A percentile compares a stretch with the other conserved stretches of the same genome.
Evolutionary conservation across 176 grass and related monocot species (phyloP).

Genomic region (Eleusine coracana): DNA sequence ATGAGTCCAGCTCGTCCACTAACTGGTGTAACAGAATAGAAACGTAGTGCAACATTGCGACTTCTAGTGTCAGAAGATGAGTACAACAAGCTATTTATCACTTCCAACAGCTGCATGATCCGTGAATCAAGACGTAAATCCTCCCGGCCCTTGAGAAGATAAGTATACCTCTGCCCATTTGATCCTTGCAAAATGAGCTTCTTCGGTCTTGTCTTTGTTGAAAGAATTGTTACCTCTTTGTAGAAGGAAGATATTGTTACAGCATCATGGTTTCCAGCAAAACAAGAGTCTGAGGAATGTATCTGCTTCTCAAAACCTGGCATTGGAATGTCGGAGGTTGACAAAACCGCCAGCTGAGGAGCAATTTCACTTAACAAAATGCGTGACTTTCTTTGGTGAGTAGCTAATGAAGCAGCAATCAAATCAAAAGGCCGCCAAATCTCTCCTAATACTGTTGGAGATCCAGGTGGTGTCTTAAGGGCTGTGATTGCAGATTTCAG

Average conservation of each 20-base stretch:
- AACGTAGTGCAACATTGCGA: constrained; percentile 68
- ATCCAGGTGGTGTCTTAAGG: constrained; percentile 79
- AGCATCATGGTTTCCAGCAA: constrained; percentile 52
- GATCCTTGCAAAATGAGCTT: constrained; percentile 88
- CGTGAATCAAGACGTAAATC: constrained; percentile 98
- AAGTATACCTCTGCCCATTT: constrained; percentile 90
- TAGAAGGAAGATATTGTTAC: constrained; percentile 83
- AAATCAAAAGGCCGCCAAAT: constrained; percentile 88
- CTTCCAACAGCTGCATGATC: constrained; percentile 94
- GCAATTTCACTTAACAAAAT: constrained; percentile 86
- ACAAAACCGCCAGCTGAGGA: constrained; percentile 71
- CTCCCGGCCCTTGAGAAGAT: constrained; percentile 97
- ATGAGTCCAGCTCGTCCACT: constrained; percentile 91
- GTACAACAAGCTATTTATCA: constrained; percentile 76
- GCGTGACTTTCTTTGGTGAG: constrained; percentile 82
- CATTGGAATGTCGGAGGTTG: constrained; percentile 97
- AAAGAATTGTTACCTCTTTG: constrained; percentile 85
- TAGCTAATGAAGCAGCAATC: constrained; percentile 81
- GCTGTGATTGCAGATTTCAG: constrained; percentile 74
- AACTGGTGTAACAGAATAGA: constrained; percentile 96
- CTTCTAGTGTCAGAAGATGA: constrained; percentile 66
- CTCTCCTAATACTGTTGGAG: constrained; percentile 67
- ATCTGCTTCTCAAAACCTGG: constrained; percentile 98
- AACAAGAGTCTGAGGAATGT: constrained; percentile 53
- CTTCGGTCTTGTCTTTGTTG: constrained; percentile 97